Evolutionary conservation across 2,329 filamentous ascomycete species (phyloP).

Genomic region (Clonostachys solani): DNA sequence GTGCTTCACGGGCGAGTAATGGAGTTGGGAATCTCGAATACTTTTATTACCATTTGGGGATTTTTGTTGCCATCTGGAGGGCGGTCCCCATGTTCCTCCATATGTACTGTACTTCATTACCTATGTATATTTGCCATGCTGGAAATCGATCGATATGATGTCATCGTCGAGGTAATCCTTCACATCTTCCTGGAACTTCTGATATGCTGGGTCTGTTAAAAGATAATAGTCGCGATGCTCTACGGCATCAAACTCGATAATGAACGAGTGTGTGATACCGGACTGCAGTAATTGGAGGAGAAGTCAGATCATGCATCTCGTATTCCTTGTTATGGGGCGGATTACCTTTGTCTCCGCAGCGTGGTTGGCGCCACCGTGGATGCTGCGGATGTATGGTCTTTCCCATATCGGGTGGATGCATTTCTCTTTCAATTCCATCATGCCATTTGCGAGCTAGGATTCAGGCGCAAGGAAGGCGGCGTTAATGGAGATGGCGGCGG

Average conservation of each 20-base stretch:
- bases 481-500: too few relatives aligned
- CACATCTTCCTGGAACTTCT: slow-evolving; percentile 45
- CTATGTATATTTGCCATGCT: not conserved
- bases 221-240: slow-evolving; percentile 68
- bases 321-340: too few relatives aligned
- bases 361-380: too few relatives aligned
- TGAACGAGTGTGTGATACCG: slow-evolving; percentile 65
- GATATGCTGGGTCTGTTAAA: slow-evolving; percentile 58
- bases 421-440: slow-evolving; percentile 47
- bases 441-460: slow-evolving; percentile 1
- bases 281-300: slow-evolving; percentile 28
- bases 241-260: slow-evolving; percentile 59
- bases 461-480: too few relatives aligned
- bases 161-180: not conserved
- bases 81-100: slow-evolving; percentile 4
- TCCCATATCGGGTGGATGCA: slow-evolving; percentile 59
- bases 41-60: too few relatives aligned
- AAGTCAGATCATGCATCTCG: too few relatives aligned
- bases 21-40: too few relatives aligned
- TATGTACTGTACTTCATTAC: too few relatives aligned
- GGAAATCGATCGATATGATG: not conserved
- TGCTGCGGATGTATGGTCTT: slow-evolving; percentile 53
- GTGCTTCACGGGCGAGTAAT: too few relatives aligned
- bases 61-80: too few relatives aligned
- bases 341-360: too few relatives aligned